phyloP scores from a whole-genome alignment of 2,329 filamentous ascomycete species.

The Fusarium citri region DNA sequence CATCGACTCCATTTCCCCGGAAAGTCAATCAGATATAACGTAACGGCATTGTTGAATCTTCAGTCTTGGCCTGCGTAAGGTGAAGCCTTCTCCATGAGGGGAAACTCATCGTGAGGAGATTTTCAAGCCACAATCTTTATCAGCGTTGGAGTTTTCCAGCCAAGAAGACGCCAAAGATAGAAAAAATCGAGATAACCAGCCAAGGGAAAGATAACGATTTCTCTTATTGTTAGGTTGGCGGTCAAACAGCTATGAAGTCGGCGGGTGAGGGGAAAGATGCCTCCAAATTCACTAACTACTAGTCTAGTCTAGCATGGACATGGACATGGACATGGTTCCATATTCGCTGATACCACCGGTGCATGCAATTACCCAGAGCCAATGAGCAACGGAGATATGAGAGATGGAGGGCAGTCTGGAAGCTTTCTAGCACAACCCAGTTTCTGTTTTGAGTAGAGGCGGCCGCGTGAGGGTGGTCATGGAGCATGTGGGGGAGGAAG shows the following conservation, averaged over 20 bases:
- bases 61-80: conserved; percentile 10
- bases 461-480: conserved; percentile 2
- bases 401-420: conserved; percentile 38
- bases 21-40: conserved; percentile 33
- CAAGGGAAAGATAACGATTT: conserved; percentile 27
- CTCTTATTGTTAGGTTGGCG: conserved; percentile 1
- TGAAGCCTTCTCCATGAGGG: conserved; percentile 20
- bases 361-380: conserved; percentile 13
- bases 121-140: conserved; percentile 21
- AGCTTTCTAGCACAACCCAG: conserved; percentile 43
- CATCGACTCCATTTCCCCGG: conserved; percentile 35
- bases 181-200: conserved; percentile 1
- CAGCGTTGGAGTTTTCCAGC: conserved; percentile 28
- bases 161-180: conserved; percentile 41
- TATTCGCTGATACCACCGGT: conserved; percentile 21
- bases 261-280: conserved; percentile 22
- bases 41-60: conserved; percentile 25
- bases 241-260: conserved; percentile 11
- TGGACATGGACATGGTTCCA: conserved; percentile 11
- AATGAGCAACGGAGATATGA: conserved; percentile 20
- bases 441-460: not conserved
- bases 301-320: not conserved
- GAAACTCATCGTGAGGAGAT: conserved; percentile 32
- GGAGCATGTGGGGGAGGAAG: conserved; percentile 19
- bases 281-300: conserved; percentile 27